phyloP scores from a whole-genome alignment of 2,329 filamentous ascomycete species.

The Fusarium sacchari region DNA sequence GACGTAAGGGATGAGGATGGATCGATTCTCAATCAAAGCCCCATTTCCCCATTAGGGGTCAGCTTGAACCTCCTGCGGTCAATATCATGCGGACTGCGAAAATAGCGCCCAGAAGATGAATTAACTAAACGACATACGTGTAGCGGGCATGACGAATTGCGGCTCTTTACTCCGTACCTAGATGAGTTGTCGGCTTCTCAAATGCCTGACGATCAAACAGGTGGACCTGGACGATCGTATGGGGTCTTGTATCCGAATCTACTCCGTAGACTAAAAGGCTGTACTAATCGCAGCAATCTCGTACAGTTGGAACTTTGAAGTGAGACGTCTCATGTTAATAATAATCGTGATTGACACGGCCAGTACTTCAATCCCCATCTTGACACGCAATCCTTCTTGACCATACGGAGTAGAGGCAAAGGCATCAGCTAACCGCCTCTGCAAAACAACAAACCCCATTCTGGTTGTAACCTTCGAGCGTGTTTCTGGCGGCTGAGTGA shows the following conservation, averaged over 20 bases:
- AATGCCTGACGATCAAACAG: slow-evolving; percentile 38
- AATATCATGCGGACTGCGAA: slow-evolving; percentile 8
- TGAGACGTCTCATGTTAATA: slow-evolving; percentile 15
- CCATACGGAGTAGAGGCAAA: neutral
- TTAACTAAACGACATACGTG: slow-evolving; percentile 5
- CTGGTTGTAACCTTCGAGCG: slow-evolving; percentile 21
- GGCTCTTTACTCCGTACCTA: slow-evolving; percentile 16
- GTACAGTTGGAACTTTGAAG: slow-evolving; percentile 8
- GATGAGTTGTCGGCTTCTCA: slow-evolving; percentile 30
- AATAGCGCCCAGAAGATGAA: slow-evolving; percentile 12
- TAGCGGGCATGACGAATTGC: slow-evolving; percentile 25
- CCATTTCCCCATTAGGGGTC: slow-evolving; percentile 29
- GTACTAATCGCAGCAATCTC: neutral
- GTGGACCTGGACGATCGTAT: slow-evolving; percentile 33
- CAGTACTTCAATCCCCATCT: slow-evolving; percentile 18
- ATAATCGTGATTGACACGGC: slow-evolving; percentile 3
- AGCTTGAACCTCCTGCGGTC: slow-evolving; percentile 17
- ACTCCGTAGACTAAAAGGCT: neutral
- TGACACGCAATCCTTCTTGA: slow-evolving; percentile 33
- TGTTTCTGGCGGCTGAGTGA: slow-evolving; percentile 32
- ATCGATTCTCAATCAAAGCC: slow-evolving; percentile 6
- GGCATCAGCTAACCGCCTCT: neutral
- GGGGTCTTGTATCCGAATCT: neutral
- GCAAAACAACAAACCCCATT: slow-evolving; percentile 6
- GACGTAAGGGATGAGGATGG: slow-evolving; percentile 35